Base-by-base conservation (phyloP, 495 filamentous ascomycete genomes). In the Parathielavia hyrcaniae region DNA sequence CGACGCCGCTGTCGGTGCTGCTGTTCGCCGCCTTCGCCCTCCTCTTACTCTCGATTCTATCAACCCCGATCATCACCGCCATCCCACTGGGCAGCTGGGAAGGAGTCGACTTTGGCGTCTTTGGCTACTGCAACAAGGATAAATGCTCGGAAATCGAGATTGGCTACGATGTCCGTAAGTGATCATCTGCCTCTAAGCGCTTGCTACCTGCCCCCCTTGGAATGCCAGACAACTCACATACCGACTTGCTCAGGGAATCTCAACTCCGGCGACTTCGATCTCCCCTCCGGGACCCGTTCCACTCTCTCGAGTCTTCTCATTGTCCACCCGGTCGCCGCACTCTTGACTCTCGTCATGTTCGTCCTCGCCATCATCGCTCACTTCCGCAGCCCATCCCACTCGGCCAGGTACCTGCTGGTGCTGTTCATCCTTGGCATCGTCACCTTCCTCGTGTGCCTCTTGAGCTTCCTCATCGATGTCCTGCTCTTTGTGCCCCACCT, bases 401-500 rank as follows among this genome's bases (percentile, higher is more conserved):
- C 95, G 45, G 86, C 93, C 4, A 82, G 89, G 61, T 98, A 88
- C 66, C 79, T 98, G 5, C 81, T 97, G 10, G 79, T 81, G 19
- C 73, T 98, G 11, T 82, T 97, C 50, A 90, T 97, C 50, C 78
- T 97, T 52, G 85, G 86, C 36, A 81, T 97, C 54, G 81, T 95
- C 44, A 91, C 90, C 5, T 82, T 97, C 35, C 75, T 98, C 40
- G 83, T 92, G 56, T 84, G 89, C 23, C 79, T 97, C 11, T 77
- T 97, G 23, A 87, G 90, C 20, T 97, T 98, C 73, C 77, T 98
- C 52, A 84, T 97, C 58, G 93, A 98, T 70, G 88, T 98, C n/a
- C 73, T 98, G 36, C 81, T 98, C 17, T 98, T 98, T 67, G 88
- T 96, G 23, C 93, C 93, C 36, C 93, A 97, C 73, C 69, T 96